Evolutionary conservation across 2,329 filamentous ascomycete species (phyloP), one percentile per base, ranked within the genome.

Genomic region (Dendrostoma leiphaemia): DNA sequence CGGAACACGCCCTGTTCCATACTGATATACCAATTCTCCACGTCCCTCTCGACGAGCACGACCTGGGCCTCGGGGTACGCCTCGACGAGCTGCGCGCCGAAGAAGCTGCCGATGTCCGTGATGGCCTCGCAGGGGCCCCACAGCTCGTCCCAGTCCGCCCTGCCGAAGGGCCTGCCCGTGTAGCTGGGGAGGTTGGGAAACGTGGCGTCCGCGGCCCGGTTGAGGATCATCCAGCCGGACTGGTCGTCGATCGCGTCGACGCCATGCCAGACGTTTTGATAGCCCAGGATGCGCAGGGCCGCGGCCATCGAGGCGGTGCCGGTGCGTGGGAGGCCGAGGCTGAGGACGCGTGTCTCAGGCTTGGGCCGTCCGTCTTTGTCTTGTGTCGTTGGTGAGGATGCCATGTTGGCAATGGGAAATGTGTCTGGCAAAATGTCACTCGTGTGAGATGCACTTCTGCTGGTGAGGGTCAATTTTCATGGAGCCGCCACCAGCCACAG

Each of bases 1-100:
- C 32, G 32, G 67, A 74, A 12, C 19, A 62, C 50, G 10, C 29
- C 45, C 15, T 54, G 59, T 10, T 49, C 31, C 26, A 56, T 54
- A 23, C 53, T 57, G 15, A 37, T 28, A 21, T 46, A 55, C 59
- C 60, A 62, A 21, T 48, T 46, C 2, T 60, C 60, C 48, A 59
- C 58, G 29, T 59, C 59, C 6, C 59, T 51, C 37, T 60, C 37
- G 17, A 61, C 56, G 9, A 62, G 24, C 9, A 62, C 41, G 8
- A 61, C 57, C 43, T 57, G 59, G 3, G 58, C 61, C 10, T 60
- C 56, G 6, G 60, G 61, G 40, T 62, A 60, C 8, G 58, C 60
- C 21, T 53, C 26, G 15, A 60, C 47, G n/a, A 61, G 50, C 9
- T 56, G 48, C 15, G 51, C n/a, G 19, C 45, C 55, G 28, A 59